Evolutionary conservation across 805 yeast genomes (phyloP), one percentile per base, ranked within the genome.

Genomic region (Kodamaea laetipori): DNA sequence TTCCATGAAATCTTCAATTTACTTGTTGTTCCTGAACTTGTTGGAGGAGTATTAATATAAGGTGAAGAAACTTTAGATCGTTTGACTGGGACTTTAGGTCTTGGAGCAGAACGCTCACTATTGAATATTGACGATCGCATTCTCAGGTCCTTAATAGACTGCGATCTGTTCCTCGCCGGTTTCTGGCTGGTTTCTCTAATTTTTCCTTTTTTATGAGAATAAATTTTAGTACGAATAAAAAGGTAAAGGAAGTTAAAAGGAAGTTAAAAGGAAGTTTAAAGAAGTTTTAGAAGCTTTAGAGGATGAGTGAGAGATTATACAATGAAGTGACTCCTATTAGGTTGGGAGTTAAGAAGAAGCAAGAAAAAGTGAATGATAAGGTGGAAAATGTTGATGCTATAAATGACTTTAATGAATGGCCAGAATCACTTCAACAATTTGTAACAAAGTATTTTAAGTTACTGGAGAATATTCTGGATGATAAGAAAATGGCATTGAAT

Each of bases 361-460:
- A 32, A 17, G 25, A 1, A 4, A 41, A 15, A 18, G 30, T 10
- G 21, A 40, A 25, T 16, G 26, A n/a, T 4, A 23, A 34, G 15
- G 26, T 19, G 15, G 10, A 10, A 12, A 26, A 12, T 10, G 17
- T 17, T 4, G 15, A 5, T 5, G 8, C 31, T 27, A 27, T 12
- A 12, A 27, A 27, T 27, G 31, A 27, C 31, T 27, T 11, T 16
- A 4, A 19, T 17, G 42, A 48, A 6, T 82, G 86, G 86, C 88
- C 87, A 1, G 66, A 58, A n/a, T 56, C 74, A 3, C 60, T 82
- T 31, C 79, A 73, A 54, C 56, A 60, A 10, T 83, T 80, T 56
- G 79, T 82, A 5, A 65, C 67, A 4, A 49, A 62, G 8, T 67
- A 80, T 32, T 81, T 82, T 53, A 53, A 56, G 10, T 58, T 61